These are phyloP conservation scores for Rubroboletus satanas DNA, from an alignment of 768 basidiomycete genomes.

Conservation along the genomic window DNA sequence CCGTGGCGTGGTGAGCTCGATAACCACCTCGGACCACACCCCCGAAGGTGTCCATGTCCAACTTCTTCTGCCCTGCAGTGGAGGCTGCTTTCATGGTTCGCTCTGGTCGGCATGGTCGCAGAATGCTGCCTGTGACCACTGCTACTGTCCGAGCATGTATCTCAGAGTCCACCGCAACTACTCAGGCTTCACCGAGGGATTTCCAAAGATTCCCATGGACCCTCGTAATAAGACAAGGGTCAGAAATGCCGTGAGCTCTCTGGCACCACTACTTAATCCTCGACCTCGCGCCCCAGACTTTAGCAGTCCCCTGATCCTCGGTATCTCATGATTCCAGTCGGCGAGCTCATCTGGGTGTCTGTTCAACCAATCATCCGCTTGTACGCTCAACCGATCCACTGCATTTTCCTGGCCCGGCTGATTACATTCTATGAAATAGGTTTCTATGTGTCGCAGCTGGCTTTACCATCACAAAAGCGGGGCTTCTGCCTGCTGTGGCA, in stretches of 20 bases:
- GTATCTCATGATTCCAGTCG: constrained; percentile 28
- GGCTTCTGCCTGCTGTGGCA: constrained; percentile 56
- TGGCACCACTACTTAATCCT: constrained; percentile 4
- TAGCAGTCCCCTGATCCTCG: not conserved
- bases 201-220: not conserved
- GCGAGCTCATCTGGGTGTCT: constrained; percentile 61
- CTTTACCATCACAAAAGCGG: constrained; percentile 54
- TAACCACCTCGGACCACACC: not conserved
- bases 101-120: not conserved
- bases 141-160: not conserved
- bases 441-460: constrained; percentile 53
- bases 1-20: not conserved
- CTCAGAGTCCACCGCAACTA: too few relatives aligned
- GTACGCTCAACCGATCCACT: constrained; percentile 35
- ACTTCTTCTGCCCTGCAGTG: not conserved
- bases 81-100: not conserved
- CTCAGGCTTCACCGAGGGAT: not conserved
- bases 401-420: not conserved
- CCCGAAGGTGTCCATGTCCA: not conserved
- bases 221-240: not conserved
- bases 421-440: constrained; percentile 30
- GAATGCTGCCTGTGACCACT: not conserved
- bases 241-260: not conserved
- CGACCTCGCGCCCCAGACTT: not conserved
- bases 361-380: constrained; percentile 55